These are phyloP conservation scores for Ophiostoma sp. DNA, from an alignment of 2,329 filamentous ascomycete species.

Conservation along the genomic window DNA sequence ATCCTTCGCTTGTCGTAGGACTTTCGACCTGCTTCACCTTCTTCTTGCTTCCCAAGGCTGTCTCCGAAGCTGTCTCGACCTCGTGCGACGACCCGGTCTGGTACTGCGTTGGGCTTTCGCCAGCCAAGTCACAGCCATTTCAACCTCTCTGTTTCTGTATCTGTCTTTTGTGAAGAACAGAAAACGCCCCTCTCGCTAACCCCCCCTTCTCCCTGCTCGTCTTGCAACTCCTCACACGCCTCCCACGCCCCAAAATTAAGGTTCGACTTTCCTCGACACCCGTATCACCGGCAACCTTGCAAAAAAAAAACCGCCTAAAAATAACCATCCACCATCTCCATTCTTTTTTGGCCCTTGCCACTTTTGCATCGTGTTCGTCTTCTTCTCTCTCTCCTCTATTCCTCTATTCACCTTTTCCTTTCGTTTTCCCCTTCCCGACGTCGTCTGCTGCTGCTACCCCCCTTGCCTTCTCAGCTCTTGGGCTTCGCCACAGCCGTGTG, in stretches of 20 bases:
- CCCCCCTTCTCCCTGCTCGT: slow-evolving; percentile 12
- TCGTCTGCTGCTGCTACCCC: neutral
- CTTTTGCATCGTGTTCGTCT: slow-evolving; percentile 19
- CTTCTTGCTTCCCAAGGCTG: slow-evolving; percentile 10
- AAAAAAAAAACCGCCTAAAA: slow-evolving; percentile 23
- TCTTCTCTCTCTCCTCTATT: neutral
- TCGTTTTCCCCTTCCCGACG: neutral
- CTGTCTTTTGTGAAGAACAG: neutral
- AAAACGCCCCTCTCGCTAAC: neutral
- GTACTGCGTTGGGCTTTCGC: slow-evolving; percentile 8
- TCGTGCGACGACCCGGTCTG: slow-evolving; percentile 4
- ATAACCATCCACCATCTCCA: slow-evolving; percentile 15
- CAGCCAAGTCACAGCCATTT: slow-evolving; percentile 14
- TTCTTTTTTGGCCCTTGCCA: neutral
- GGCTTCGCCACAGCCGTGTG: slow-evolving; percentile 19
- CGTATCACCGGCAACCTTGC: slow-evolving; percentile 27
- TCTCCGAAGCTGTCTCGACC: slow-evolving; percentile 14
- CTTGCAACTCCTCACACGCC: neutral
- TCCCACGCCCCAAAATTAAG: slow-evolving; percentile 19
- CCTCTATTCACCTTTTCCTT: neutral
- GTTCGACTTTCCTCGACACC: slow-evolving; percentile 21
- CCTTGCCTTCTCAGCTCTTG: slow-evolving; percentile 1
- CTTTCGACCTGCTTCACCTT: neutral
- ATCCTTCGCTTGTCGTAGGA: neutral
- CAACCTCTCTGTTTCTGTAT: neutral